Conservation (phyloP, 2,329 filamentous ascomycete genomes). For the Coniochaeta hoffmannii region DNA sequence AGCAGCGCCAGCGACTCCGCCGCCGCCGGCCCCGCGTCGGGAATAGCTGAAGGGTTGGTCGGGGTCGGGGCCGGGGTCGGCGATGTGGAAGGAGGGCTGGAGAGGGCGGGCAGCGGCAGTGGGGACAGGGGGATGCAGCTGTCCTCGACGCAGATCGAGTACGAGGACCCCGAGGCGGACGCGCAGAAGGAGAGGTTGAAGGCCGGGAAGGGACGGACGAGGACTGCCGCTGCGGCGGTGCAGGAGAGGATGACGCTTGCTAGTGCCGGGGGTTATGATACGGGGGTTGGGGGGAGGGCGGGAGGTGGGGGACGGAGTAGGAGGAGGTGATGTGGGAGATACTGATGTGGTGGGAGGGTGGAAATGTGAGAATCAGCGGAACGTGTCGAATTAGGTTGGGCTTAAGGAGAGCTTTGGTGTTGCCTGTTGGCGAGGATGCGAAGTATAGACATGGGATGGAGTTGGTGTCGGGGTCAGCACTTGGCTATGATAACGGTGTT, state of each 20-base stretch:
- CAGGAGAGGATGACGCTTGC: slow-evolving; percentile 5
- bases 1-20: slow-evolving; percentile 35
- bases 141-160: slow-evolving; percentile 45
- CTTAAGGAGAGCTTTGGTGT: neutral
- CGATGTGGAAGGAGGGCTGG: slow-evolving; percentile 14
- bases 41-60: no score
- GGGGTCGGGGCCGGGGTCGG: slow-evolving; percentile 8
- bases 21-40: slow-evolving; percentile 11
- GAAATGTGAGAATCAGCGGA: neutral
- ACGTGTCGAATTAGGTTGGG: neutral
- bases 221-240: neutral
- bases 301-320: neutral
- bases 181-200: slow-evolving; percentile 35
- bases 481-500: no score
- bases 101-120: neutral
- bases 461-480: no score
- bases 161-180: slow-evolving; percentile 42
- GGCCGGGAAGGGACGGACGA: neutral
- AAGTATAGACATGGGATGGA: no score
- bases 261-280: slow-evolving; percentile 5
- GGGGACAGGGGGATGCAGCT: slow-evolving; percentile 20
- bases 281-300: neutral
- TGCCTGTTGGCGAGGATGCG: no score
- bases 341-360: neutral
- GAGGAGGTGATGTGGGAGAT: neutral